Base-by-base conservation (phyloP, 1,139 yeast species). In the Nakaseomyces nivariensis region DNA sequence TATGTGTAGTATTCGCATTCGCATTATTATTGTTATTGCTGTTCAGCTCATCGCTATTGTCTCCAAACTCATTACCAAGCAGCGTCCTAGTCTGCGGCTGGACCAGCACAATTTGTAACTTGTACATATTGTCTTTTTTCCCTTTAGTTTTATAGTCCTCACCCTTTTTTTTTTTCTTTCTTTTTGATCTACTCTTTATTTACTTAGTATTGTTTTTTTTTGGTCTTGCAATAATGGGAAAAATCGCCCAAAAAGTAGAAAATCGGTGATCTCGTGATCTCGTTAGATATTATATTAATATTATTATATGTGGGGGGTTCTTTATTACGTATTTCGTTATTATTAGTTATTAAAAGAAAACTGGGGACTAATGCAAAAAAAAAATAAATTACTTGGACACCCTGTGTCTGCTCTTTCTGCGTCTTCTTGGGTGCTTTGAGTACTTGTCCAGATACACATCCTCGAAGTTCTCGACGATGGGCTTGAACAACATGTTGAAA, bases 401-500 rank as follows among this genome's bases (percentile, higher is more conserved):
- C 11, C 34, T 41, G 44, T 29, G 24, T 27, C 25, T 27, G 24
- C 11, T 17, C 43, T 26, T 24, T n/a, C 34, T n/a, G 25, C 34
- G 24, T 11, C 34, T 41, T 41, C 34, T 29, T 6, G 44, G 44
- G 13, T 41, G 24, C 34, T 41, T 41, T 8, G 44, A 29, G 34
- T 41, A 41, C 34, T 41, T 41, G 34, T 41, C 44, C 25, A 41
- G 11, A 13, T 41, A 41, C 9, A 41, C 44, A 13, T 41, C 44
- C 25, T 41, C 44, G 34, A 41, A 41, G 44, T 41, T 41, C 34
- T 41, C 44, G 8, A 41, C 44, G 1, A 41, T 29, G 25, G 44
- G 44, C 25, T 29, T 27, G 34, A 41, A 41, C 34, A 41, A 13
- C 44, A 41, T 41, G 25, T 41, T 41, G 44, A 41, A 41, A 34